phyloP scores from a whole-genome alignment of 352 stramenopile species.

The Globisporangium canariense region DNA sequence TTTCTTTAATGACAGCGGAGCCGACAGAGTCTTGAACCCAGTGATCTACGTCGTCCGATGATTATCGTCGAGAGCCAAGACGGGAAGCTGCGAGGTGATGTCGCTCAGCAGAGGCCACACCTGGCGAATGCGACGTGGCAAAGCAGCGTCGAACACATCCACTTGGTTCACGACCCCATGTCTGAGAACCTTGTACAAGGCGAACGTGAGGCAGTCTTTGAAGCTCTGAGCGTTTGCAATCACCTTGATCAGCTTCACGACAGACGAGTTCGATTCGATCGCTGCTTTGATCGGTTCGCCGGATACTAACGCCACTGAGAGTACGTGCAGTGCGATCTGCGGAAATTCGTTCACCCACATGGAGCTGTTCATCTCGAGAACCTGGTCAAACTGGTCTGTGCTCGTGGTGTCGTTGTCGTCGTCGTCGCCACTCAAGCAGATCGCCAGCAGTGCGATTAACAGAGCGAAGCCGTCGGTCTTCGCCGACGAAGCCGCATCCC shows the following conservation, averaged over 20 bases:
- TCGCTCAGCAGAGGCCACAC: slow-evolving; percentile 19
- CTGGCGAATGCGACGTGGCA: slow-evolving; percentile 11
- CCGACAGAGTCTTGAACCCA: too few species aligned
- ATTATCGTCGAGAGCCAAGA: slow-evolving; percentile 7
- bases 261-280: neutral
- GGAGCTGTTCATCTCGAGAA: slow-evolving; percentile 21
- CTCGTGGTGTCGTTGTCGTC: neutral
- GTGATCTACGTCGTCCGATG: neutral
- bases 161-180: slow-evolving; percentile 22
- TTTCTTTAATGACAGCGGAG: too few species aligned
- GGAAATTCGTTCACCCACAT: slow-evolving; percentile 37
- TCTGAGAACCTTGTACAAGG: slow-evolving; percentile 19
- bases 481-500: neutral
- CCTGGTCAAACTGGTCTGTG: slow-evolving; percentile 13
- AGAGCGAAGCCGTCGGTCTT: slow-evolving; percentile 10
- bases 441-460: slow-evolving; percentile 23
- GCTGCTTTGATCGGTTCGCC: neutral
- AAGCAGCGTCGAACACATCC: slow-evolving; percentile 22
- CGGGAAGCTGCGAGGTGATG: slow-evolving; percentile 3
- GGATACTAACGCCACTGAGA: slow-evolving; percentile 3
- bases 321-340: slow-evolving; percentile 11
- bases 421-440: neutral
- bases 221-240: slow-evolving; percentile 15
- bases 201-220: neutral
- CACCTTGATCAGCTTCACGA: slow-evolving; percentile 1